A percentile compares a stretch with the other conserved stretches of the same genome.
Evolutionary conservation across 2,329 filamentous ascomycete species (phyloP).

Genomic region (Periconia macrospinosa): DNA sequence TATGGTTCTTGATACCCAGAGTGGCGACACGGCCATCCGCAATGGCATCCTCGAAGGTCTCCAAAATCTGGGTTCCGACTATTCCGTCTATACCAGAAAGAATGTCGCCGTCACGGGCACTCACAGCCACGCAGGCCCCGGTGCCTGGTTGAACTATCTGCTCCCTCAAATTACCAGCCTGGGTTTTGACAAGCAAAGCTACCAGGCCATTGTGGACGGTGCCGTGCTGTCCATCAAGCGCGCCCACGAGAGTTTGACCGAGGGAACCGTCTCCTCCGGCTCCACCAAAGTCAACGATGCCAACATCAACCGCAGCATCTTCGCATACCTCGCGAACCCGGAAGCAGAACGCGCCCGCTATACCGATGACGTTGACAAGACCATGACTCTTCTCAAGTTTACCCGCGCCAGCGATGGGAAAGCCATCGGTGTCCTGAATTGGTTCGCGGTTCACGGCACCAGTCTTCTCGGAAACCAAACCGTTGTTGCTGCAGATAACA

Average conservation of each 20-base stretch:
- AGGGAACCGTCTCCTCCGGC: conserved; percentile 73
- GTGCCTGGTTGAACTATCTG: conserved; percentile 92
- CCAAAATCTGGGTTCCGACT: conserved; percentile 68
- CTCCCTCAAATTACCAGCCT: conserved; percentile 86
- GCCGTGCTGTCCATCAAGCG: conserved; percentile 78
- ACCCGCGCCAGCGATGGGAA: conserved; percentile 73
- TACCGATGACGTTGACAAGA: conserved; percentile 68
- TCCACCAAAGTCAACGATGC: conserved; percentile 71
- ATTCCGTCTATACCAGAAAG: conserved; percentile 72
- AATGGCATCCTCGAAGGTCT: conserved; percentile 84
- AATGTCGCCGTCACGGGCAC: conserved; percentile 92
- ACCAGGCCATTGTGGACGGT: conserved; percentile 85
- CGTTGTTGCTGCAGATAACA: conserved; percentile 90
- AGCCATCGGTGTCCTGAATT: conserved; percentile 79
- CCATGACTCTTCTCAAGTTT: conserved; percentile 78
- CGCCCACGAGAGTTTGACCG: conserved; percentile 71
- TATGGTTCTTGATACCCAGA: conserved; percentile 81
- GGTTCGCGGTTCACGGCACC: conserved; percentile 91
- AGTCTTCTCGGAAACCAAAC: conserved; percentile 92
- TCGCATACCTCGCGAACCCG: conserved; percentile 85
- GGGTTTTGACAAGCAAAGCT: conserved; percentile 85
- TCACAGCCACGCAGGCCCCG: conserved; percentile 89
- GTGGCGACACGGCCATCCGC: conserved; percentile 85
- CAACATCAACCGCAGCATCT: conserved; percentile 88
- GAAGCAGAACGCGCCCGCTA: conserved; percentile 73